phyloP scores from a whole-genome alignment of 495 filamentous ascomycete genomes.

The Podospora pseudocomata region DNA sequence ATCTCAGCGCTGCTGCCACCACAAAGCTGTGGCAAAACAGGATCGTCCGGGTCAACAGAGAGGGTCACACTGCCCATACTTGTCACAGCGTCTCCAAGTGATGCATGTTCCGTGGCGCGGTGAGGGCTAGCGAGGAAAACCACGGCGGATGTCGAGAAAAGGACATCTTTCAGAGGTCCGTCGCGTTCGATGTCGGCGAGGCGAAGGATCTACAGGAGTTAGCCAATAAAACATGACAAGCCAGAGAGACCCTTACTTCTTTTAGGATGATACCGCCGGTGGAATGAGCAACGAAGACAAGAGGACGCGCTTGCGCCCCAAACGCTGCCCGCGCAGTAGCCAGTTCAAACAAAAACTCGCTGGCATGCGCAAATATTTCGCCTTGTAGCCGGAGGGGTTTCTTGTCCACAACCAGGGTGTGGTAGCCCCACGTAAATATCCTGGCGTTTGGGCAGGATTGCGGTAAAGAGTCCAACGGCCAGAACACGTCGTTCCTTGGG shows the following conservation, averaged over 20 bases:
- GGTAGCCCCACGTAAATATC: constrained; percentile 39
- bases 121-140: constrained; percentile 38
- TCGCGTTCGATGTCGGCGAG: constrained; percentile 32
- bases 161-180: constrained; percentile 27
- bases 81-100: constrained; percentile 27
- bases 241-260: constrained; percentile 25
- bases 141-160: constrained; percentile 29
- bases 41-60: constrained; percentile 24
- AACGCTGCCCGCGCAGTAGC: constrained; percentile 18
- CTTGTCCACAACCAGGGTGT: constrained; percentile 27
- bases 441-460: constrained; percentile 33
- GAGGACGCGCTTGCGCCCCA: constrained; percentile 19
- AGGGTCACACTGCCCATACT: constrained; percentile 35
- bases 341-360: constrained; percentile 32
- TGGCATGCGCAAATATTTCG: constrained; percentile 34
- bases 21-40: constrained; percentile 31
- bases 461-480: constrained; percentile 37
- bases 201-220: constrained; percentile 28
- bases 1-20: constrained; percentile 25
- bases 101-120: constrained; percentile 30
- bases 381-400: constrained; percentile 31
- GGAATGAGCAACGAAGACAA: constrained; percentile 38
- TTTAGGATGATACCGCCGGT: constrained; percentile 40
- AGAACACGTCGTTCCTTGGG: constrained; percentile 25
- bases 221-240: constrained; percentile 1